Base-by-base conservation (phyloP, 208 protist species). In the Trypanosoma avium region DNA sequence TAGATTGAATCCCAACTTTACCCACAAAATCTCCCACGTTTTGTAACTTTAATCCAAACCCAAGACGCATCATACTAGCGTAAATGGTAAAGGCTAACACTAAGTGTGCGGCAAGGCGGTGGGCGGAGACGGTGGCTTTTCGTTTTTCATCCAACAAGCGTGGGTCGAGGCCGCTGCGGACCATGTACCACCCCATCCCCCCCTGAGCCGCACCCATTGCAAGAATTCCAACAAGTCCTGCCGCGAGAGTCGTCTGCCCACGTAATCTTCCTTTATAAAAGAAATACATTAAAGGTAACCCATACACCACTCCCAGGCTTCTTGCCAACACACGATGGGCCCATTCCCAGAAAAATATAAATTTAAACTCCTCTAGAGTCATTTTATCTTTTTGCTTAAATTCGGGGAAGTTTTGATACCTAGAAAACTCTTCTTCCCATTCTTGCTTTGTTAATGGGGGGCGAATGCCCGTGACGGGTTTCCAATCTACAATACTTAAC, bases 341-440 rank as follows among this genome's bases (percentile, higher is more conserved):
- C 83, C 93, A 99, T 79, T 99, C 97, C 92, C 86, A 97, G 63
- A 93, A 99, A 73, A 97, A 99, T 48, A 99, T 99, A 50, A 82
- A 82, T 82, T 99, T 97, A 71, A 99, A 99, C 56, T 98, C 93
- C 29, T 86, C 72, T 40, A 98, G 57, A 35, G 90, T 97, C 85
- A 99, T 98, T 53, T 89, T 79, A 19, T 84, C 75, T 61, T 97
- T 92, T 83, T 97, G 88, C 70, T 97, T 82, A 77, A 93, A 99
- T 78, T 99, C 94, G 4, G 97, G 97, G 60, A 82, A 99, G 67
- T 95, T 77, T 70, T 98, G 89, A 81, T 99, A 99, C 73, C 97
- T 93, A 53, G 84, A 82, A 81, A 99, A 99, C 78, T 98, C 95
- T 8, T 54, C 81, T 47, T 97, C 92, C 97, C 97, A 99, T 65